Evolutionary conservation across 345 rosid species (phyloP).

Genomic region (Populus simonii): DNA sequence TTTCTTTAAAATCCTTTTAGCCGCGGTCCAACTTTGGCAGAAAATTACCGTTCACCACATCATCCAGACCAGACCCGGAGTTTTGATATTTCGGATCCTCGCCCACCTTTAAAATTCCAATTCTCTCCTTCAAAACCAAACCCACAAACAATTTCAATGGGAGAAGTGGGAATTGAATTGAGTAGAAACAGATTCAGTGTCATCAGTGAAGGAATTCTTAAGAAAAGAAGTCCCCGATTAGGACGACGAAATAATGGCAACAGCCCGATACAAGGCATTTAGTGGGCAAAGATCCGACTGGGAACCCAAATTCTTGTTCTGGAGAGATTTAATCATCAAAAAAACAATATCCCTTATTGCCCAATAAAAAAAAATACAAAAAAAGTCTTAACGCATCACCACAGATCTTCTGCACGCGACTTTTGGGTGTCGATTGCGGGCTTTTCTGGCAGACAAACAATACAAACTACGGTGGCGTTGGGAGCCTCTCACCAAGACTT

Average conservation of each 20-base stretch:
- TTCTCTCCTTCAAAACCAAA: neutral
- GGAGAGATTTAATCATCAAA: constrained; percentile 70
- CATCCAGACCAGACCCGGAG: no score
- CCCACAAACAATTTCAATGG: neutral
- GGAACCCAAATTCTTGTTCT: constrained; percentile 66
- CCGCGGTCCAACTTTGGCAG: no score
- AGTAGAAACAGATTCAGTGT: constrained; percentile 36
- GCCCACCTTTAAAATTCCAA: neutral
- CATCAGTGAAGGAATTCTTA: constrained; percentile 45
- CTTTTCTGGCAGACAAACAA: no score
- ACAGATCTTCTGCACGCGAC: no score
- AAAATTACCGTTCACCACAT: no score
- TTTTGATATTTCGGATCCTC: no score
- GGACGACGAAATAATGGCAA: constrained; percentile 71
- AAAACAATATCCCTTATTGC: constrained; percentile 6
- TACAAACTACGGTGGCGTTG: no score
- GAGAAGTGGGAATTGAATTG: constrained; percentile 11
- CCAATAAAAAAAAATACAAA: no score
- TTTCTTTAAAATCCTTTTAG: no score
- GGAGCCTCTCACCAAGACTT: no score
- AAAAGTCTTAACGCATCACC: no score
- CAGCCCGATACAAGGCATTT: constrained; percentile 83
- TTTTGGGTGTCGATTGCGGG: no score
- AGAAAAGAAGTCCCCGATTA: constrained; percentile 68
- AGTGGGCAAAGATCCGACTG: constrained; percentile 92